Evolutionary conservation across 2,329 filamentous ascomycete genomes (phyloP).

Genomic region (Aspergillus neotritici): DNA sequence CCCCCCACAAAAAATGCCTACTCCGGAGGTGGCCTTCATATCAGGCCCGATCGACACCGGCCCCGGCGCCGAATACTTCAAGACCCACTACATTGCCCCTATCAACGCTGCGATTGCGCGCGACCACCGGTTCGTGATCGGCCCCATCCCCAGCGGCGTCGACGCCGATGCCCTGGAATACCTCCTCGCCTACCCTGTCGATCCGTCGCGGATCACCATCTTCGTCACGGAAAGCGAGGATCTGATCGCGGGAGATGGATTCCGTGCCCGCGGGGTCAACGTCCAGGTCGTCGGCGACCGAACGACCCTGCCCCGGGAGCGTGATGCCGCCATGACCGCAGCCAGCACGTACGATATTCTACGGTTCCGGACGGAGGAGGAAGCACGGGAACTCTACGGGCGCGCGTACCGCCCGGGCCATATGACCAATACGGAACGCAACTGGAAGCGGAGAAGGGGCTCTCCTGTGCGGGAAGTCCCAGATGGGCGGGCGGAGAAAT

Average conservation of each 20-base stretch:
- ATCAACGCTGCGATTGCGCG: constrained; percentile 16
- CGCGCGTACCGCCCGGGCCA: constrained; percentile 17
- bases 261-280: constrained; percentile 13
- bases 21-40: constrained; percentile 22
- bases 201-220: constrained; percentile 19
- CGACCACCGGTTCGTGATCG: constrained; percentile 21
- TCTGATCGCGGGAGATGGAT: constrained; percentile 11
- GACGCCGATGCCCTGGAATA: constrained; percentile 25
- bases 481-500: no score
- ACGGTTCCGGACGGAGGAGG: constrained; percentile 22
- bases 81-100: constrained; percentile 22
- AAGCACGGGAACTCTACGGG: constrained; percentile 26
- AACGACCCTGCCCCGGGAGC: constrained; percentile 15
- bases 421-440: constrained; percentile 34
- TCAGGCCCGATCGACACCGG: constrained; percentile 30
- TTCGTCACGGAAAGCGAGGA: constrained; percentile 22
- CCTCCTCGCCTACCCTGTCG: constrained; percentile 19
- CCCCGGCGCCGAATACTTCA: constrained; percentile 22
- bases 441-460: constrained; percentile 27
- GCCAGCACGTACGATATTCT: constrained; percentile 32
- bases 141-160: constrained; percentile 18
- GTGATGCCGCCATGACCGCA: constrained; percentile 30
- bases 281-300: constrained; percentile 13
- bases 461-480: no score
- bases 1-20: no score